phyloP scores from a whole-genome alignment of 225 moss, liverwort and hornwort species.

The Takakia lepidozioides region DNA sequence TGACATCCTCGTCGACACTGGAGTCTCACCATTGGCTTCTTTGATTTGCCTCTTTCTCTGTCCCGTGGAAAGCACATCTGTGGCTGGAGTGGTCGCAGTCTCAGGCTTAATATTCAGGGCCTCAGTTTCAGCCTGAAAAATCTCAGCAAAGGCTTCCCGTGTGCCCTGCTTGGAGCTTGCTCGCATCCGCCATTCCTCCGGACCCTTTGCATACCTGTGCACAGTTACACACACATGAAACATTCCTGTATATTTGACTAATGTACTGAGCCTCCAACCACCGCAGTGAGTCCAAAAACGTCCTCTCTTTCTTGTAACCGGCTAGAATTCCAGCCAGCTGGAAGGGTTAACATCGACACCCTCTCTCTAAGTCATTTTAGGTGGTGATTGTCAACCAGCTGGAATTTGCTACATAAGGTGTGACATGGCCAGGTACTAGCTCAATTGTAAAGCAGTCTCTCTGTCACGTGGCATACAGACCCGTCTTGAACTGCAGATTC shows the following conservation, averaged over 20 bases:
- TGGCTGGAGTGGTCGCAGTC: conserved; percentile 8
- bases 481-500: no score
- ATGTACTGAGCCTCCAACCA: no score
- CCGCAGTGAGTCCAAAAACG: no score
- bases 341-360: not conserved
- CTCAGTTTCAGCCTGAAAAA: conserved; percentile 33
- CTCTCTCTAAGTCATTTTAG: not conserved
- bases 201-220: conserved; percentile 71
- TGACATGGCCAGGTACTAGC: no score
- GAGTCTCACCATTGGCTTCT: conserved; percentile 9
- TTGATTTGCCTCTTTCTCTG: conserved; percentile 33
- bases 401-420: no score
- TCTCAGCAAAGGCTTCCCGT: conserved; percentile 45
- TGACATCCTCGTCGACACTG: conserved; percentile 1
- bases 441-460: no score
- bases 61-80: conserved; percentile 18
- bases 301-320: no score
- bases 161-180: conserved; percentile 77
- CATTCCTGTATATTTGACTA: not conserved
- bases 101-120: conserved; percentile 5
- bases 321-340: no score
- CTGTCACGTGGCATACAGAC: no score
- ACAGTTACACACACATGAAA: conserved; percentile 5
- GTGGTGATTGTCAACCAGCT: no score
- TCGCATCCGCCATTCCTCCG: conserved; percentile 87